Base-by-base conservation (phyloP, 1,284 basidiomycete species). In the Mixia osmundae region DNA sequence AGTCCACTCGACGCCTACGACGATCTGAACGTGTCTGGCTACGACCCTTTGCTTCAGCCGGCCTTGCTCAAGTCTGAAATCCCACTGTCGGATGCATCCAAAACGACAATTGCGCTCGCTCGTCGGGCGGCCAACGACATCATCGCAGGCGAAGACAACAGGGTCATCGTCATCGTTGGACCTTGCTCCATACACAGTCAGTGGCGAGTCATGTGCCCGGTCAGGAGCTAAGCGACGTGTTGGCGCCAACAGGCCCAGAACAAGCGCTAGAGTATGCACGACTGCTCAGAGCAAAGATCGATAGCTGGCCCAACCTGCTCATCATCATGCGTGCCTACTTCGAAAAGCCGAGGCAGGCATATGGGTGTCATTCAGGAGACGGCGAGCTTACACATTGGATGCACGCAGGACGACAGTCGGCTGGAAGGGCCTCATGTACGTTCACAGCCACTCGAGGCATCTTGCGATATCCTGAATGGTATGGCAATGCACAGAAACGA, bases 271-370 rank as follows among this genome's bases (percentile, higher is more conserved):
- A 85, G 54, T 97, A 97, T 55, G 87, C 85, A 22, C 61, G 62
- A 21, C 63, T 72, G 25, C 66, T 91, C 50, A 73, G 71, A 50
- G 60, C 63, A 2, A 73, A 55, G 21, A 54, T 59, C 5, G 45
- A 75, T 54, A 66, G 76, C 23, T 64, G 72, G 10, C 70, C 67
- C 58, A 63, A 89, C 50, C 65, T 95, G 32, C 67, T 82, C 52
- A 75, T 97, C 53, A 61, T 95, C 56, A 95, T 95, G 89, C 69
- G 89, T 27, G 74, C 82, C 44, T 95, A 95, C 69, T 94, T 95
- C 39, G 57, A 60, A 41, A 58, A 53, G 50, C 43, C 47, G 11
- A 19, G 40, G 16, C 37, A 35, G 22, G 38, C 40, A 20, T 25
- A 18, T 7, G 28, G 29, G 15, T 23, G n/a, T 15, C 18, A 5